phyloP scores from a whole-genome alignment of 2,329 filamentous ascomycete species.

The Talaromyces sp. region DNA sequence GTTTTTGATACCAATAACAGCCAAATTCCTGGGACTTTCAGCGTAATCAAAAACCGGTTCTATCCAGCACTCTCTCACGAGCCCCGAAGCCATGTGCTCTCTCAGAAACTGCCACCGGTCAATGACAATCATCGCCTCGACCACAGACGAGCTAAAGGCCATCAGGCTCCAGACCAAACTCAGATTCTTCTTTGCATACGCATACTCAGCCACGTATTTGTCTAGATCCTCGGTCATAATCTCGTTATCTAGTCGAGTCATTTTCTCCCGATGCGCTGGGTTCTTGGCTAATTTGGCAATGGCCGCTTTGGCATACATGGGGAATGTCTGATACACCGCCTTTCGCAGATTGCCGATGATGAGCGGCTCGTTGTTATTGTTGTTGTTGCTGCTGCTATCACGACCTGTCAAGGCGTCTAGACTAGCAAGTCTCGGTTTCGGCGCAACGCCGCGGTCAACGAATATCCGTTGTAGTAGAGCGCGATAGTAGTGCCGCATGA shows the following conservation, averaged over 20 bases:
- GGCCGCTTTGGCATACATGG: slow-evolving; percentile 73
- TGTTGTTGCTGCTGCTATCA: slow-evolving; percentile 4
- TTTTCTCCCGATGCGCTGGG: slow-evolving; percentile 53
- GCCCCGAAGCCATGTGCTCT: slow-evolving; percentile 58
- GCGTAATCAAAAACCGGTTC: slow-evolving; percentile 87
- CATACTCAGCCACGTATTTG: slow-evolving; percentile 61
- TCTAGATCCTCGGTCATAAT: slow-evolving; percentile 72
- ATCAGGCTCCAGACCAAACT: slow-evolving; percentile 89
- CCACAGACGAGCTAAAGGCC: slow-evolving; percentile 86
- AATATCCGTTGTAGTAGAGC: slow-evolving; percentile 89
- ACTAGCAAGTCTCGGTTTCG: slow-evolving; percentile 41
- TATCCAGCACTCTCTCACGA: slow-evolving; percentile 76
- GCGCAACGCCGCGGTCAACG: slow-evolving; percentile 72
- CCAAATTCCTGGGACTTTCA: slow-evolving; percentile 81
- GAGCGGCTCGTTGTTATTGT: slow-evolving; percentile 55
- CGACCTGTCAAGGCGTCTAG: slow-evolving; percentile 17
- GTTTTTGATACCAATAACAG: slow-evolving; percentile 79
- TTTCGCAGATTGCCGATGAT: slow-evolving; percentile 84
- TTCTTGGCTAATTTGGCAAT: slow-evolving; percentile 65
- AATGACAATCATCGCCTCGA: slow-evolving; percentile 83
- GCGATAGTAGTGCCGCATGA: slow-evolving; percentile 87
- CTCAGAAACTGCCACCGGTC: slow-evolving; percentile 84
- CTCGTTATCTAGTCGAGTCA: slow-evolving; percentile 58
- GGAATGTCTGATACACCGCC: slow-evolving; percentile 68
- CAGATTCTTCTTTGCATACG: slow-evolving; percentile 67